phyloP scores from a whole-genome alignment of 2,329 filamentous ascomycete genomes.

The Aspergillus quadricinctus region DNA sequence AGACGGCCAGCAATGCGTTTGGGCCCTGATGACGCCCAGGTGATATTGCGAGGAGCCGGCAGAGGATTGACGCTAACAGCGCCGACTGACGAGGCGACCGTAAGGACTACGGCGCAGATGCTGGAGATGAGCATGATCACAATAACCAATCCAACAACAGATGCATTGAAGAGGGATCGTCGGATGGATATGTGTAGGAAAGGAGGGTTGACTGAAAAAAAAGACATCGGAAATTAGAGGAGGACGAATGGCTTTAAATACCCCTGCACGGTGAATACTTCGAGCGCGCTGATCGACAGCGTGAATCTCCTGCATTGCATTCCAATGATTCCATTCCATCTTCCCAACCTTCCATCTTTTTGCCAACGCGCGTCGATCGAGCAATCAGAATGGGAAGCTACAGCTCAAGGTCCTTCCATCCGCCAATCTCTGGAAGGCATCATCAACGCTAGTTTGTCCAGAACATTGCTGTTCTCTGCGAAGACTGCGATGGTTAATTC shows the following conservation, averaged over 20 bases:
- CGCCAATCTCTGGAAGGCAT: not conserved
- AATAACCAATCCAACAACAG: not conserved
- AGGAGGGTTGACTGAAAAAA: not conserved
- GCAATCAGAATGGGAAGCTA: not conserved
- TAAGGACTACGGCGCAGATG: constrained; percentile 23
- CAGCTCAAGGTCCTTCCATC: not conserved
- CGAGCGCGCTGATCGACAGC: not conserved
- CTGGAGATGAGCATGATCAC: constrained; percentile 24
- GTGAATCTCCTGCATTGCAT: not conserved
- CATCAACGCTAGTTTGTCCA: not conserved
- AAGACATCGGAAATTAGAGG: not conserved
- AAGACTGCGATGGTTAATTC: not conserved
- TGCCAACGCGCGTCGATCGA: not conserved
- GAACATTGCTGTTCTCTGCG: not conserved
- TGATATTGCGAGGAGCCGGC: constrained; percentile 50
- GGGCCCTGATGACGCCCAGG: constrained; percentile 51
- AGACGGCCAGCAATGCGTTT: constrained; percentile 39
- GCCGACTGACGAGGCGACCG: constrained; percentile 34
- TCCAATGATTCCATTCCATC: not conserved
- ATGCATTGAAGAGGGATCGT: not conserved
- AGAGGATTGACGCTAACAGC: constrained; percentile 52
- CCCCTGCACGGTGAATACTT: not conserved
- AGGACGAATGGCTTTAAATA: not conserved
- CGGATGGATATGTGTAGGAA: not conserved
- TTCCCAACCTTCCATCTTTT: not conserved